Percentiles rank a stretch among this genome's conserved stretches.
These are phyloP conservation scores for Melocanna baccifera DNA, from an alignment of 176 grass and related monocot species.

Conservation along the genomic window DNA sequence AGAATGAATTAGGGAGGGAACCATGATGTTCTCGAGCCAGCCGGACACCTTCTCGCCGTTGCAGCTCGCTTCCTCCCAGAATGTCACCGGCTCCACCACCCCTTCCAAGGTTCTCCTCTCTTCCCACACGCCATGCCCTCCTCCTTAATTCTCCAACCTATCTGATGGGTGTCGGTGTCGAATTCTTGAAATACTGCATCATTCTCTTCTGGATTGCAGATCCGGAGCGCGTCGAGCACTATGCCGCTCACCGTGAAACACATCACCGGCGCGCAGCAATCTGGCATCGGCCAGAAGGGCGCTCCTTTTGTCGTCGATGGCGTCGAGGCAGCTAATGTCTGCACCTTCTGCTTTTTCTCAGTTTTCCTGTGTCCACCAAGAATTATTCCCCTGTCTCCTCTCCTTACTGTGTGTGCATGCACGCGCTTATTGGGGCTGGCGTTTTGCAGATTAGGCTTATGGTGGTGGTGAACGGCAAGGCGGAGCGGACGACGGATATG, in stretches of 20 bases:
- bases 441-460: too few species aligned
- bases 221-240: slow-evolving; percentile 46
- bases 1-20: too few species aligned
- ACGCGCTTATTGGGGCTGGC: too few species aligned
- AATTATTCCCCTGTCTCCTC: neutral
- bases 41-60: slow-evolving; percentile 39
- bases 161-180: neutral
- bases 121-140: too few species aligned
- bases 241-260: slow-evolving; percentile 82
- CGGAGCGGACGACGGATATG: slow-evolving; percentile 51
- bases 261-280: slow-evolving; percentile 62
- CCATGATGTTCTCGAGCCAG: slow-evolving; percentile 49
- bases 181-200: neutral
- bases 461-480: slow-evolving; percentile 74
- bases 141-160: neutral
- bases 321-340: slow-evolving; percentile 66
- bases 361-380: neutral
- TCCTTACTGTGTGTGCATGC: neutral
- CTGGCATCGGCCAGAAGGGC: slow-evolving; percentile 46
- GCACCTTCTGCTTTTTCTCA: neutral
- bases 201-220: slow-evolving; percentile 16
- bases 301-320: slow-evolving; percentile 57
- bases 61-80: slow-evolving; percentile 46
- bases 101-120: slow-evolving; percentile 12
- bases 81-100: slow-evolving; percentile 36